These are phyloP conservation scores for Phanerodontia chrysosporium DNA, from an alignment of 768 basidiomycete species.

Conservation along the genomic window DNA sequence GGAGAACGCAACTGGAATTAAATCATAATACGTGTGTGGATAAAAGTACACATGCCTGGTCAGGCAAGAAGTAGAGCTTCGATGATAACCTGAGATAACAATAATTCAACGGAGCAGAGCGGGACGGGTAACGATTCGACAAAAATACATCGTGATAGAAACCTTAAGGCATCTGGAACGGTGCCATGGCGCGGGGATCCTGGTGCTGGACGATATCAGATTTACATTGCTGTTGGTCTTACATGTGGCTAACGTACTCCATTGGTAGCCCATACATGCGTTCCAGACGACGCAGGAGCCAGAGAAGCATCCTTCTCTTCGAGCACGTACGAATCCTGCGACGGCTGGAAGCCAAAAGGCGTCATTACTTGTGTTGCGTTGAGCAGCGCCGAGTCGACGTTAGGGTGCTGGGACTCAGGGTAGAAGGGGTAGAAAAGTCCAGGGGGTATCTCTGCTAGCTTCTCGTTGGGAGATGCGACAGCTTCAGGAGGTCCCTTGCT, in stretches of 20 bases:
- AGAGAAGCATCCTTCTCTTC: constrained; percentile 51
- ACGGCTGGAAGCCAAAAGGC: constrained; percentile 49
- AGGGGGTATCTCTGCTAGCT: constrained; percentile 63
- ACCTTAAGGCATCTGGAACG: background rate
- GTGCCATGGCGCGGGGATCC: constrained; percentile 9
- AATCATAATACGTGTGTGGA: background rate
- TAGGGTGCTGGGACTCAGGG: constrained; percentile 43
- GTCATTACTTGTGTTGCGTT: constrained; percentile 54
- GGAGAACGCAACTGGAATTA: background rate
- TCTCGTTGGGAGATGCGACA: constrained; percentile 16
- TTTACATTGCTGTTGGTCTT: background rate
- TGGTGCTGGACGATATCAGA: constrained; percentile 9
- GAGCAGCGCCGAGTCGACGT: constrained; percentile 14
- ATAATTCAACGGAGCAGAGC: constrained; percentile 4
- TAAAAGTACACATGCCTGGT: background rate
- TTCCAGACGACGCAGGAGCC: constrained; percentile 13
- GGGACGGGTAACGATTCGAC: background rate
- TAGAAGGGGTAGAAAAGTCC: constrained; percentile 77
- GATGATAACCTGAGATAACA: background rate
- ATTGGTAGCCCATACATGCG: constrained; percentile 37
- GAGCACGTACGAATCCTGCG: constrained; percentile 62
- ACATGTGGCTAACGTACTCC: constrained; percentile 2
- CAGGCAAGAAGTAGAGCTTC: background rate
- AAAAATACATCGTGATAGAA: background rate
- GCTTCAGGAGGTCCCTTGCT: constrained; percentile 6